phyloP scores from a whole-genome alignment of 108 stramenopile species.

The Cyclostephanos invisitatus region DNA sequence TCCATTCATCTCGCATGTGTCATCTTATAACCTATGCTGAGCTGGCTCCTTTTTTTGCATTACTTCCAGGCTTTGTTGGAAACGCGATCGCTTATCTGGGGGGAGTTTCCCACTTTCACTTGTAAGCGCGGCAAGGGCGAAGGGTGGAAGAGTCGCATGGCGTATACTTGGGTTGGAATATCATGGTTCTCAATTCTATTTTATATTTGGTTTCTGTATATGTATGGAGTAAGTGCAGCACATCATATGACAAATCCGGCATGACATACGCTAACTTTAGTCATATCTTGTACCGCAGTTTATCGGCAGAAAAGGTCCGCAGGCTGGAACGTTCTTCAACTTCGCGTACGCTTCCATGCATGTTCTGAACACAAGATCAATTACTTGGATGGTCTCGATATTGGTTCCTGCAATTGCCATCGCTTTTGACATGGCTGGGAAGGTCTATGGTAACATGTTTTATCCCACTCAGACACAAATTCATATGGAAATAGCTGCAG shows the following conservation, averaged over 20 bases:
- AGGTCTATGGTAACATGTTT: conserved; percentile 81
- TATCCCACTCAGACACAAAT: conserved; percentile 89
- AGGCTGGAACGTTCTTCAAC: no score
- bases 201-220: conserved; percentile 63
- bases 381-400: conserved; percentile 69
- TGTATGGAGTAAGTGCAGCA: conserved; percentile 54
- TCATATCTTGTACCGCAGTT: no score
- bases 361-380: conserved; percentile 59
- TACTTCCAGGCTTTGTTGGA: conserved; percentile 63
- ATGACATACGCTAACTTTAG: no score
- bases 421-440: conserved; percentile 77
- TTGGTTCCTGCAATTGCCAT: conserved; percentile 65
- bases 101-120: conserved; percentile 69
- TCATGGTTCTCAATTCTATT: conserved; percentile 65
- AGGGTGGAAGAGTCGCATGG: conserved; percentile 65
- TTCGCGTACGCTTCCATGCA: conserved; percentile 61
- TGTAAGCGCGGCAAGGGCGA: conserved; percentile 58
- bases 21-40: conserved; percentile 1
- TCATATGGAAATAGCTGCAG: conserved; percentile 66
- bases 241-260: neutral
- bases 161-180: conserved; percentile 75
- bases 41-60: neutral
- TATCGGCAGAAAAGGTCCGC: no score
- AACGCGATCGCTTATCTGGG: conserved; percentile 71
- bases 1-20: neutral